Base-by-base conservation (phyloP, 495 filamentous ascomycete genomes). In the Staphylotrichum tortipilum region DNA sequence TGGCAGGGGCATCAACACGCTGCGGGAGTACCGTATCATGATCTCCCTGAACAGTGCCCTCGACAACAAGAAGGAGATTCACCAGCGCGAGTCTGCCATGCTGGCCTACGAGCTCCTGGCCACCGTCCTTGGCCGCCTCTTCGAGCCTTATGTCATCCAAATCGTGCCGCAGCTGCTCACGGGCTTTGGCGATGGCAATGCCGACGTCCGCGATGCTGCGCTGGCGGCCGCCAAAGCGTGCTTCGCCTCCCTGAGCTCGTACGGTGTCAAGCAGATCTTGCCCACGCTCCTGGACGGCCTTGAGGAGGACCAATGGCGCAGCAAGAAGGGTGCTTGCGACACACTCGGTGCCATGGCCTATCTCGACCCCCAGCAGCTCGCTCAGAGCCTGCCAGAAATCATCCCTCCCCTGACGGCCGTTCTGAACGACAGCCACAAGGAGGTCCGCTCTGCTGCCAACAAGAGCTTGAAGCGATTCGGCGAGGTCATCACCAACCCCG, bases 261-360 rank as follows among this genome's bases (percentile, higher is more conserved):
- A 86, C 55, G 92, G 92, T 59, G 92, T 98, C 29, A 95, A 96
- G 69, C 74, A 89, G 47, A 88, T 98, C 59, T 70, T 98, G 34
- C 92, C 92, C 2, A 95, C 85, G 17, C 78, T 98, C 4, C 78
- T 98, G 18, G 85, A 95, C 54, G 94, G 92, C 39, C 80, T 98
- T 11, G 89, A 95, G 48, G 94, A 98, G 42, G 79, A 84, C 26
- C 92, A 96, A 63, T 98, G 92, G 92, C 82, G 92, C 57, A 95
- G 88, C 69, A 96, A 98, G 64, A 96, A 95, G 69, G 92, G 92
- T 55, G 92, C 92, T 45, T 97, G 92, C 57, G 92, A 98, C 59
- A 78, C 94, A 9, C 78, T 98, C 17, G 92, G 92, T 60, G 91
- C 91, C 47, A 97, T 97, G 91, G 94, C 92, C 9, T 97, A 98